Evolutionary conservation across 2,329 filamentous ascomycete species (phyloP), one percentile per base, ranked within the genome.

Genomic region (Arthroderma uncinatum): DNA sequence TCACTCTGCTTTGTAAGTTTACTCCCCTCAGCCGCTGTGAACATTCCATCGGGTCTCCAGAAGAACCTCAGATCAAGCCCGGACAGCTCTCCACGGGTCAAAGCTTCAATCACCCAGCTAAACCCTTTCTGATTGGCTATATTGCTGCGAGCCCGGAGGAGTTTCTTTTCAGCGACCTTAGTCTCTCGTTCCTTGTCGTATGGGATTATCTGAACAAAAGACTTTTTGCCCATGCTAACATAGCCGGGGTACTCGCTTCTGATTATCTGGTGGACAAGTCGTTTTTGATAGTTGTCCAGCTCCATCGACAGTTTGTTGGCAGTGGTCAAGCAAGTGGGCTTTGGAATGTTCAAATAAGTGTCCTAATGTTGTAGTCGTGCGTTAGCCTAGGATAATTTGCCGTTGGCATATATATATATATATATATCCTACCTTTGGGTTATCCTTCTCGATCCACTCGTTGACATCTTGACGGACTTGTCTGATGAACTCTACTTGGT

Each of bases 191-290:
- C 58, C 47, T 69, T 63, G 53, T 75, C 67, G 33, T 68, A 70
- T 3, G 66, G 61, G 10, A 72, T 65, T 36, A 78, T 68, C 55
- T 74, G 72, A 3, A 77, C 64, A 59, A 73, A 76, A 12, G 65
- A 63, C 7, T 64, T 59, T 56, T 67, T 69, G 10, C 69, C 66
- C 10, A 71, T 64, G 2, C 74, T 71, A 33, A 70, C 70, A 47
- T 77, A 61, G 21, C 60, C 62, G 1, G 73, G 72, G 57, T 72
- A 87, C 61, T 86, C 83, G 12, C 76, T 77, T 10, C 81, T 76
- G n/a, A 87, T 76, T 10, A 86, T 72, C 62, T 86, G 83, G 64
- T 87, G 81, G 0, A 87, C 76, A 4, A 87, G 73, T 34, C 82
- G 76, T 66, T 83, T 82, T 65, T 87, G 83, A 62, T 80, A 86